Percentiles rank a stretch among this genome's conserved stretches.
These are phyloP conservation scores for Torulaspora franciscae DNA, from an alignment of 805 yeast species.

Conservation along the genomic window DNA sequence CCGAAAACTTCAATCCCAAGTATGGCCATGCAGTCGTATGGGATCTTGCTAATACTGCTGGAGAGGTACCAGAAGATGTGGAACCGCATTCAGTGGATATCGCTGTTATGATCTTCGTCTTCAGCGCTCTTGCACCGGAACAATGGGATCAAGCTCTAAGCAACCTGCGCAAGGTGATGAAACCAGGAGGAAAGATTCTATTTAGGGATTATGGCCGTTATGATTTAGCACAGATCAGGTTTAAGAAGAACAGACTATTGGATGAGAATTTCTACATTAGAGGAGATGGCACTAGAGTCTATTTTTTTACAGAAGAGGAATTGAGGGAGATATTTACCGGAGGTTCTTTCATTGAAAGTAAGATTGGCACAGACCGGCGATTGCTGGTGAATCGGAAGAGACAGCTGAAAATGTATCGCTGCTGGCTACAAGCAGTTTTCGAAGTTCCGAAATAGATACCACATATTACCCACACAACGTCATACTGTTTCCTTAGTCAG, in stretches of 20 bases:
- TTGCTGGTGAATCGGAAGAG: conserved; percentile 87
- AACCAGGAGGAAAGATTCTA: conserved; percentile 87
- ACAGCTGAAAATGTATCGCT: conserved; percentile 89
- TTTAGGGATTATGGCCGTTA: conserved; percentile 95
- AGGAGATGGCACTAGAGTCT: conserved; percentile 97
- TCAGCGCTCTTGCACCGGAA: conserved; percentile 83
- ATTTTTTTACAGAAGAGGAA: conserved; percentile 94
- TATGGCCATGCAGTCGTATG: conserved; percentile 83
- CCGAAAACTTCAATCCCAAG: conserved; percentile 54
- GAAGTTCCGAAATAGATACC: conserved; percentile 19
- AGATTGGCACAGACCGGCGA: conserved; percentile 86
- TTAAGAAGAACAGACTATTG: conserved; percentile 78
- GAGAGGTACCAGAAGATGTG: conserved; percentile 75
- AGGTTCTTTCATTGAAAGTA: conserved; percentile 57
- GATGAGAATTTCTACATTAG: conserved; percentile 94
- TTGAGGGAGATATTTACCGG: conserved; percentile 64
- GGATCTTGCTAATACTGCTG: conserved; percentile 82
- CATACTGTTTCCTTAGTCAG: conserved; percentile 1
- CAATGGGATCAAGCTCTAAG: conserved; percentile 83
- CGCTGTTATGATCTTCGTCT: conserved; percentile 91
- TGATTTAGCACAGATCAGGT: conserved; percentile 91
- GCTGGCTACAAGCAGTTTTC: conserved; percentile 95
- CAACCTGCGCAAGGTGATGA: conserved; percentile 66
- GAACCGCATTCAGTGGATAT: conserved; percentile 80
- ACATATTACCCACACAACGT: neutral